Evolutionary conservation across 208 protist genomes (phyloP).

Genomic region (Naegleria gruberi): DNA sequence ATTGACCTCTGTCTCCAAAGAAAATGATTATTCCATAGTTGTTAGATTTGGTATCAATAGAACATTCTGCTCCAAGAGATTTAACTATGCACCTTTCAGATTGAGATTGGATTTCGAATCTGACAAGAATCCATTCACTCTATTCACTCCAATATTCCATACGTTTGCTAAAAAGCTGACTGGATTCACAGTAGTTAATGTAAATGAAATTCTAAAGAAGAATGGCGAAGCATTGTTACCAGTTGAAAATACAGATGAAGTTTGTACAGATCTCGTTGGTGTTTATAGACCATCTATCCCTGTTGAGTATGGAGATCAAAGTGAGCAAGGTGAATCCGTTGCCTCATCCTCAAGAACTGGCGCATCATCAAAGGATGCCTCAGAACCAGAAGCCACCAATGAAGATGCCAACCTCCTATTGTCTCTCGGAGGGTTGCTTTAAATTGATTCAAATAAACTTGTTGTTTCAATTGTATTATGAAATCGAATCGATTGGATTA

Average conservation of each 20-base stretch:
- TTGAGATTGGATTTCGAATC: background rate
- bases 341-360: background rate
- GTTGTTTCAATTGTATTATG: too few species aligned
- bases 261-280: background rate
- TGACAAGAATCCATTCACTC: background rate
- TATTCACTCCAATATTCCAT: background rate
- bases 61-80: conserved; percentile 4
- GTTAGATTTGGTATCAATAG: conserved; percentile 5
- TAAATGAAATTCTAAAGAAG: background rate
- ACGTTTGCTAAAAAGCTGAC: conserved; percentile 6
- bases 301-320: background rate
- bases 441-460: too few species aligned
- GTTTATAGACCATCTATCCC: background rate
- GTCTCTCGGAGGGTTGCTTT: background rate
- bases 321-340: too few species aligned
- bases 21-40: background rate
- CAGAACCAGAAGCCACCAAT: background rate
- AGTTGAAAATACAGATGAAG: background rate
- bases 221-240: background rate
- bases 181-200: background rate
- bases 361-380: background rate
- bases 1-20: background rate
- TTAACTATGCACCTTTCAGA: background rate
- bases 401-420: background rate
- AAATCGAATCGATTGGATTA: too few species aligned